Evolutionary conservation across 345 rosid genomes (phyloP).

Genomic region (Eutrema yunnanense): DNA sequence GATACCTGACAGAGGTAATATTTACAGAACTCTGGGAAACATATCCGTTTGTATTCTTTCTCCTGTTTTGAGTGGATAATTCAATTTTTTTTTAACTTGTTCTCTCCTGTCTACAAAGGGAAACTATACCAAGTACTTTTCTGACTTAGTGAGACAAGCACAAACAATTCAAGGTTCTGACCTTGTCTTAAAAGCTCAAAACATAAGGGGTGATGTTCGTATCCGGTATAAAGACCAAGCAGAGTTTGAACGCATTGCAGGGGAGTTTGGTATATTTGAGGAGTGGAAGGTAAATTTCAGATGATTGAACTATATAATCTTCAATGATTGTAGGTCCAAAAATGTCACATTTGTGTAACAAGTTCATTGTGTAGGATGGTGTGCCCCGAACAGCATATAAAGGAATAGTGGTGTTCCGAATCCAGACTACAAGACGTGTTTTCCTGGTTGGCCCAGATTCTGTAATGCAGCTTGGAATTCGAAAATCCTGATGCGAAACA

Average conservation of each 20-base stretch:
- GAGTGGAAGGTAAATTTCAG: slow-evolving; percentile 83
- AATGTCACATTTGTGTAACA: neutral
- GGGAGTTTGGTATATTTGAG: slow-evolving; percentile 81
- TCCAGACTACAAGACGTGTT: slow-evolving; percentile 54
- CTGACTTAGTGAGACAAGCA: slow-evolving; percentile 61
- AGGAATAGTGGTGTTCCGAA: slow-evolving; percentile 80
- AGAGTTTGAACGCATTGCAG: slow-evolving; percentile 74
- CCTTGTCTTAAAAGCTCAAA: slow-evolving; percentile 58
- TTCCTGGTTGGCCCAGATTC: slow-evolving; percentile 78
- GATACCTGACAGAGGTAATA: slow-evolving; percentile 81
- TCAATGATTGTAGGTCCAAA: slow-evolving; percentile 1
- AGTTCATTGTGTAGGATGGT: slow-evolving; percentile 60
- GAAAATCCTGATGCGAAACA: slow-evolving; percentile 35
- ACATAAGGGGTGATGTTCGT: slow-evolving; percentile 64
- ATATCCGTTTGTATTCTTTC: neutral
- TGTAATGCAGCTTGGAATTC: slow-evolving; percentile 50
- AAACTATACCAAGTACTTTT: slow-evolving; percentile 54
- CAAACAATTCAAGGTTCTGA: slow-evolving; percentile 59
- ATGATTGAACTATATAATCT: neutral
- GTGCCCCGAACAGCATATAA: slow-evolving; percentile 91
- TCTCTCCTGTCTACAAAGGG: slow-evolving; percentile 45
- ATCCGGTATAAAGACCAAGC: slow-evolving; percentile 61
- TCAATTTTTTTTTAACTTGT: neutral
- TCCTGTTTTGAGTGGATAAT: neutral
- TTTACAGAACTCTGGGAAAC: neutral